Percentiles rank a stretch among this genome's conserved stretches.
Conservation (phyloP, 805 yeast species). For the Candida easanensis region DNA sequence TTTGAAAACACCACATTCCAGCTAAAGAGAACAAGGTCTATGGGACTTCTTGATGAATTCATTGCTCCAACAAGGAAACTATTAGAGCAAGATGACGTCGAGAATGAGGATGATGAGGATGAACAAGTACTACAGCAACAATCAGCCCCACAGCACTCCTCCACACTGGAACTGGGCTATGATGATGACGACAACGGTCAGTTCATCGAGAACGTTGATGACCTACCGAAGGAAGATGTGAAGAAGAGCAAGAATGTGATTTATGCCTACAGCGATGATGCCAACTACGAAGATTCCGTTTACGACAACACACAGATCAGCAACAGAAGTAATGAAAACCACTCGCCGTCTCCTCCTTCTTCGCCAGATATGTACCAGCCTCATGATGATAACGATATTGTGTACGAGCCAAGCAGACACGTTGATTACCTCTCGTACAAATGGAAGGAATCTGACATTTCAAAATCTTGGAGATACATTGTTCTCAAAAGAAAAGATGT, state of each 20-base stretch:
- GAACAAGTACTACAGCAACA: not conserved
- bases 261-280: slow-evolving; percentile 18
- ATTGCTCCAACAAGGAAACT: slow-evolving; percentile 45
- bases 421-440: slow-evolving; percentile 94
- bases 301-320: slow-evolving; percentile 16
- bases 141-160: slow-evolving; percentile 1
- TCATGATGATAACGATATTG: slow-evolving; percentile 84
- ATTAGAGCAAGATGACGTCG: slow-evolving; percentile 30
- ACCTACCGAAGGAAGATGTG: slow-evolving; percentile 4
- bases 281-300: slow-evolving; percentile 16
- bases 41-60: slow-evolving; percentile 76
- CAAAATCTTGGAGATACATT: slow-evolving; percentile 94
- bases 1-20: slow-evolving; percentile 69
- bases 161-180: slow-evolving; percentile 4
- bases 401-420: slow-evolving; percentile 79
- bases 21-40: slow-evolving; percentile 75
- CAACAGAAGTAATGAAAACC: slow-evolving; percentile 40
- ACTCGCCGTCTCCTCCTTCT: slow-evolving; percentile 36
- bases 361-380: slow-evolving; percentile 24
- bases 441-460: slow-evolving; percentile 93
- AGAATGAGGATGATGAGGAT: slow-evolving; percentile 16
- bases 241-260: slow-evolving; percentile 16
- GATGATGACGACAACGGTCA: slow-evolving; percentile 19
- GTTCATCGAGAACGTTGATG: slow-evolving; percentile 25
- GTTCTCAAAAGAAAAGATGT: slow-evolving; percentile 78